Conservation (phyloP, 768 basidiomycete genomes). For the Rhodotorula diobovata region DNA sequence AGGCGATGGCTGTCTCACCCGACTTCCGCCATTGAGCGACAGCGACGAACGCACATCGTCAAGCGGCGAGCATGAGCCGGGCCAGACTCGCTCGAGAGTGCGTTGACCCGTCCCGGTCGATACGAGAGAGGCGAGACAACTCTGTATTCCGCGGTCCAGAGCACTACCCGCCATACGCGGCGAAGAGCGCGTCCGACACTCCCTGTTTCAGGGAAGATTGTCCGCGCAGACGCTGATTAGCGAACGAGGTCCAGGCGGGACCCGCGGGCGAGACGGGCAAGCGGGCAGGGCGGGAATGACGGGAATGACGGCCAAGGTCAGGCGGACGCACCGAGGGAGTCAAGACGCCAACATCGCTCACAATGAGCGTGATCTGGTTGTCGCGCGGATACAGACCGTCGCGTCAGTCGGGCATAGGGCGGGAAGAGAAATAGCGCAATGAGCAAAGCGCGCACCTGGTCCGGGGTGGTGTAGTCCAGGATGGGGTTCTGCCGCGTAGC, state of each 20-base stretch:
- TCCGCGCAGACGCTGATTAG: neutral
- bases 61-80: no score
- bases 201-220: conserved; percentile 67
- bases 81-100: no score
- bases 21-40: no score
- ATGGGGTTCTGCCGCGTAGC: conserved; percentile 78
- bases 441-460: conserved; percentile 58
- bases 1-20: no score
- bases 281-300: no score
- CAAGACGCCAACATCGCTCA: conserved; percentile 87
- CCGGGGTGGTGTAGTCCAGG: conserved; percentile 92
- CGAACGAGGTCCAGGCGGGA: neutral
- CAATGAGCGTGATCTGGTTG: conserved; percentile 63
- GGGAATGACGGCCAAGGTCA: neutral
- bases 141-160: neutral
- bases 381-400: neutral
- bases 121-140: neutral
- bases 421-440: neutral
- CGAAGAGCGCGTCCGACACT: conserved; percentile 29
- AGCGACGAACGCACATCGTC: neutral
- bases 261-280: neutral
- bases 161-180: neutral
- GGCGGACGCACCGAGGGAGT: conserved; percentile 53
- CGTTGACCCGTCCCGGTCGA: neutral
- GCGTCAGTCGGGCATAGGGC: neutral